Conservation (phyloP, 1,139 yeast genomes). For the Tardiomyces digboiensis region DNA sequence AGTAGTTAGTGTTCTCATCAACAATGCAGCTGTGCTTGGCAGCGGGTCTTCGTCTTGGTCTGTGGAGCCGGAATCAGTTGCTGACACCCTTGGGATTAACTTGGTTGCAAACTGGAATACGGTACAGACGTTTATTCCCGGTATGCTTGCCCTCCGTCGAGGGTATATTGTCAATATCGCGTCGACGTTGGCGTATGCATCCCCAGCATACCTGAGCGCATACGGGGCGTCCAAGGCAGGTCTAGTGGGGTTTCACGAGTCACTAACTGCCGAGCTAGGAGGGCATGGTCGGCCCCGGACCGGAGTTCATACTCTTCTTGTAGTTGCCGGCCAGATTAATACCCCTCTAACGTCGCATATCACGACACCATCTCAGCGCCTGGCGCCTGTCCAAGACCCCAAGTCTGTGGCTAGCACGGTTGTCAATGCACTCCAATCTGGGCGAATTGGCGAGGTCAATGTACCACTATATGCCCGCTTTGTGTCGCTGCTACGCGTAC, state of each 20-base stretch:
- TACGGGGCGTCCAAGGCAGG: slow-evolving; percentile 93
- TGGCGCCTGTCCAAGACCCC: slow-evolving; percentile 82
- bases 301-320: slow-evolving; percentile 62
- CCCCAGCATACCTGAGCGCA: slow-evolving; percentile 73
- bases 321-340: slow-evolving; percentile 81
- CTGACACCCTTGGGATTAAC: slow-evolving; percentile 53
- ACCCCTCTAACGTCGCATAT: slow-evolving; percentile 68
- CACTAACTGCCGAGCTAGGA: slow-evolving; percentile 62
- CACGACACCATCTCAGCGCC: slow-evolving; percentile 53
- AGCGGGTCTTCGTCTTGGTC: background rate
- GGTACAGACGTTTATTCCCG: slow-evolving; percentile 61
- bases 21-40: slow-evolving; percentile 69
- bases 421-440: slow-evolving; percentile 46
- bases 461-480: slow-evolving; percentile 69
- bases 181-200: slow-evolving; percentile 72
- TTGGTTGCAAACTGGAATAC: slow-evolving; percentile 62
- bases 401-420: slow-evolving; percentile 50
- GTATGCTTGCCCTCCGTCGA: slow-evolving; percentile 49
- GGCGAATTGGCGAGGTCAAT: slow-evolving; percentile 59
- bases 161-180: slow-evolving; percentile 79
- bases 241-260: slow-evolving; percentile 72
- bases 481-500: slow-evolving; percentile 57
- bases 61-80: slow-evolving; percentile 41
- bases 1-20: slow-evolving; percentile 53
- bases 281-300: slow-evolving; percentile 14